Evolutionary conservation across 1,284 basidiomycete species (phyloP).

Genomic region (Cryptococcus neoformans): DNA sequence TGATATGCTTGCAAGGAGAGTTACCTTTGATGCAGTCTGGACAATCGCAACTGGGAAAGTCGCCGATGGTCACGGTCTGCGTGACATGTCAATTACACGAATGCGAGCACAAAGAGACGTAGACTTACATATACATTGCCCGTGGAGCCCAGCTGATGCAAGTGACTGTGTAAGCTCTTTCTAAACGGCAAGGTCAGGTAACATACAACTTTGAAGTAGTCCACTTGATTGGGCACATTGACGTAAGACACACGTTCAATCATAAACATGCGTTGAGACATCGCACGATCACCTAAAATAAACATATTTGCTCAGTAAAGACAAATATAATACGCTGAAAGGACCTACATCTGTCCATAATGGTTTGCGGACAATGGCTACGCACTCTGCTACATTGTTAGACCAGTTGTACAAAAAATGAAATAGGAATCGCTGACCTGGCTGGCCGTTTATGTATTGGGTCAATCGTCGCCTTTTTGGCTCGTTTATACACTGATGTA

Average conservation of each 20-base stretch:
- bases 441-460: conserved; percentile 10
- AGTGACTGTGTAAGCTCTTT: background rate
- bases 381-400: background rate
- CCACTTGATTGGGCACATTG: conserved; percentile 1
- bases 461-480: conserved; percentile 6
- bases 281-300: conserved; percentile 26
- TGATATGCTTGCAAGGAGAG: conserved; percentile 40
- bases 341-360: conserved; percentile 10
- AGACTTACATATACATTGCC: conserved; percentile 36
- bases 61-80: conserved; percentile 29
- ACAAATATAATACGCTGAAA: background rate
- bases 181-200: background rate
- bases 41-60: conserved; percentile 30
- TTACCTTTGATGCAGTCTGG: conserved; percentile 37
- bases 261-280: conserved; percentile 38
- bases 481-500: background rate
- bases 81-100: background rate
- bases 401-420: background rate
- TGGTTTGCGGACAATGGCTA: conserved; percentile 6
- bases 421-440: conserved; percentile 1
- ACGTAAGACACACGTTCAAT: conserved; percentile 18
- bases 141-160: conserved; percentile 32
- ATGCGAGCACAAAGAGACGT: background rate
- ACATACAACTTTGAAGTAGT: conserved; percentile 31
- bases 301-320: conserved; percentile 3